These are phyloP conservation scores for Aplosporella prunicola DNA, from an alignment of 2,329 filamentous ascomycete species.

Conservation along the genomic window DNA sequence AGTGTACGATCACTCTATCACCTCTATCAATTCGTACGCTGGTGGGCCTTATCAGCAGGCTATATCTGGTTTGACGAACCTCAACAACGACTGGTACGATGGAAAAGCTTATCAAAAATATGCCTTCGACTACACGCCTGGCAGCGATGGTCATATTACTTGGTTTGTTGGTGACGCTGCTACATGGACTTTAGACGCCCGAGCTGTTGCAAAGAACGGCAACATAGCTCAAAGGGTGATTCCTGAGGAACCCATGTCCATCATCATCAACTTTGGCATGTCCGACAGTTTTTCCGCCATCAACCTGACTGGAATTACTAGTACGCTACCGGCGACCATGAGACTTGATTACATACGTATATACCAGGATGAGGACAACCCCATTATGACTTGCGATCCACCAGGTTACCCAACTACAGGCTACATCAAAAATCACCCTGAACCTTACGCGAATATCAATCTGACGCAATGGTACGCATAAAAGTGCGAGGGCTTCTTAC, in stretches of 20 bases:
- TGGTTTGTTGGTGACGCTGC: conserved; percentile 59
- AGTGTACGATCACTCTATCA: conserved; percentile 49
- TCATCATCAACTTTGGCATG: conserved; percentile 64
- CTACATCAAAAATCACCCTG: conserved; percentile 54
- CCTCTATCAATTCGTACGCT: conserved; percentile 42
- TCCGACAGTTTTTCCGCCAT: conserved; percentile 54
- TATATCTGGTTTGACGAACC: conserved; percentile 44
- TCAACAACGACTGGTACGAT: conserved; percentile 49
- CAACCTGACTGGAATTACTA: conserved; percentile 46
- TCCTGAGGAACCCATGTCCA: conserved; percentile 56
- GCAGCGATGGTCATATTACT: conserved; percentile 50
- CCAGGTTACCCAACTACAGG: conserved; percentile 55
- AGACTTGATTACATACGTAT: conserved; percentile 62
- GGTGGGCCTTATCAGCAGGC: conserved; percentile 49
- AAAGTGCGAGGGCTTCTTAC: background rate
- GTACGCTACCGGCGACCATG: conserved; percentile 54
- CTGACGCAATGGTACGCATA: conserved; percentile 50
- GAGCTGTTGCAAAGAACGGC: conserved; percentile 56
- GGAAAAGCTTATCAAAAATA: conserved; percentile 46
- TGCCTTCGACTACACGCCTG: conserved; percentile 49
- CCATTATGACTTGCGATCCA: conserved; percentile 58
- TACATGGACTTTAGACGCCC: conserved; percentile 54
- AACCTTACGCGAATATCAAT: conserved; percentile 55
- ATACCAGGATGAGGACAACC: conserved; percentile 53
- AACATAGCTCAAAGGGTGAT: conserved; percentile 58